These are phyloP conservation scores for Sphaerulina populicola DNA, from an alignment of 2,329 filamentous ascomycete species.

Conservation along the genomic window DNA sequence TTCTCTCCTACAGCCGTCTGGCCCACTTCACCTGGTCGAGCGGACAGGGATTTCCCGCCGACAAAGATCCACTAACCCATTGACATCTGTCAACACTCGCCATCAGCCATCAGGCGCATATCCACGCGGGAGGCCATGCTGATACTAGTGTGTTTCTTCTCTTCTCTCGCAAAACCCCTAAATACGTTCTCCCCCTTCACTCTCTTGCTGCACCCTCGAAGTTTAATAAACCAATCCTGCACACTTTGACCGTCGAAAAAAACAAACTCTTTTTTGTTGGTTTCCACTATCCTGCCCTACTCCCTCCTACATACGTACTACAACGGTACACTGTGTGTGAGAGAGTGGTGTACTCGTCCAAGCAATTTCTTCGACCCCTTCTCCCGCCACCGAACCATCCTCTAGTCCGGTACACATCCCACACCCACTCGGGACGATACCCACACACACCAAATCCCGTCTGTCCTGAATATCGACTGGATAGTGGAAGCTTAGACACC, in stretches of 20 bases:
- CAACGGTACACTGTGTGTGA: too few relatives aligned
- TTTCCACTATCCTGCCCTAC: constrained; percentile 6
- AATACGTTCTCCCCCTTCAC: constrained; percentile 4
- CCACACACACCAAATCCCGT: constrained; percentile 3
- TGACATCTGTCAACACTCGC: constrained; percentile 12
- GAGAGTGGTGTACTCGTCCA: neutral
- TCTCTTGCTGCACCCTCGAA: constrained; percentile 3
- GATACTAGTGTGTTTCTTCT: too few relatives aligned
- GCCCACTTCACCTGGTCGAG: neutral
- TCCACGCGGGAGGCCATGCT: constrained; percentile 9
- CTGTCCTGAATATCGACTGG: constrained; percentile 2
- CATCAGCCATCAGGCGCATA: neutral
- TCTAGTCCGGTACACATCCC: neutral
- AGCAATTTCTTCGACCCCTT: neutral
- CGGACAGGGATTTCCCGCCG: constrained; percentile 6
- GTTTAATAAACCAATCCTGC: neutral
- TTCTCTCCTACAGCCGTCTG: constrained; percentile 3
- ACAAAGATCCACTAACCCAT: constrained; percentile 6
- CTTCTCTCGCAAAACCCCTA: too few relatives aligned
- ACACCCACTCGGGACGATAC: constrained; percentile 11
- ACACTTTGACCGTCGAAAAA: neutral
- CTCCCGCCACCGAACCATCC: neutral
- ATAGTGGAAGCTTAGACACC: constrained; percentile 1
- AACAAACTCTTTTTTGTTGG: neutral
- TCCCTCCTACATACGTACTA: neutral